phyloP scores from a whole-genome alignment of 148 eudicot species.

The Rhododendron simsii region DNA sequence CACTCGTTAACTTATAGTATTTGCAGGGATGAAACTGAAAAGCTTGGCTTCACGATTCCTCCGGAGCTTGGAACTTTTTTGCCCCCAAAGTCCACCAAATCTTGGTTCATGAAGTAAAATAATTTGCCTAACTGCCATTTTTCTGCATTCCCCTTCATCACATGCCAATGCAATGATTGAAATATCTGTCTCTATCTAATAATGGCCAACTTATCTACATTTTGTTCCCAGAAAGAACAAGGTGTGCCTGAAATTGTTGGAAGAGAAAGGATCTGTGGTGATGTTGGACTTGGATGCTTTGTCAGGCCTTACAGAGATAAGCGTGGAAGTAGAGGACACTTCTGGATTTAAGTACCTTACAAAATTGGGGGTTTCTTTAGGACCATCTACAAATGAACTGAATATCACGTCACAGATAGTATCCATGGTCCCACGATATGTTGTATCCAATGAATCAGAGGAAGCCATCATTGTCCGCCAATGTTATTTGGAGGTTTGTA shows the following conservation, averaged over 20 bases:
- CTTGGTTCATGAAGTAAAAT: slow-evolving; percentile 93
- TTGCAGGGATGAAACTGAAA: slow-evolving; percentile 67
- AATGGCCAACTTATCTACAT: not conserved
- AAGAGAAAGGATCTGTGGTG: slow-evolving; percentile 52
- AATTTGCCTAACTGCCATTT: not conserved
- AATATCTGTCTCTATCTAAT: not conserved
- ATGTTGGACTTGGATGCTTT: slow-evolving; percentile 84
- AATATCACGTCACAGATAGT: slow-evolving; percentile 56
- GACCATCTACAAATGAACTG: slow-evolving; percentile 45
- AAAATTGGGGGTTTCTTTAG: slow-evolving; percentile 80
- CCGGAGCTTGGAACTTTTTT: slow-evolving; percentile 63
- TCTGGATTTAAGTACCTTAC: slow-evolving; percentile 37
- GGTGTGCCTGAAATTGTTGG: slow-evolving; percentile 55
- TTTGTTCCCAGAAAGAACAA: slow-evolving; percentile 56
- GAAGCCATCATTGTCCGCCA: slow-evolving; percentile 61
- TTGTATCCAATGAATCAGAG: slow-evolving; percentile 69
- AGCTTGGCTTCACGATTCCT: slow-evolving; percentile 30
- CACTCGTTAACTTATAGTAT: slow-evolving; percentile 11
- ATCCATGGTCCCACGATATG: slow-evolving; percentile 69
- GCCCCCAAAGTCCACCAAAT: slow-evolving; percentile 63
- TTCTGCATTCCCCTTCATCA: not conserved
- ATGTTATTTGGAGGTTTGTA: slow-evolving; percentile 68
- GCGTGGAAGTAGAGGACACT: slow-evolving; percentile 44
- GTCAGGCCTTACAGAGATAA: slow-evolving; percentile 84
- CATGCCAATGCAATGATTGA: not conserved